phyloP scores from a whole-genome alignment of 768 basidiomycete species.

The Lyophyllum atratum region DNA sequence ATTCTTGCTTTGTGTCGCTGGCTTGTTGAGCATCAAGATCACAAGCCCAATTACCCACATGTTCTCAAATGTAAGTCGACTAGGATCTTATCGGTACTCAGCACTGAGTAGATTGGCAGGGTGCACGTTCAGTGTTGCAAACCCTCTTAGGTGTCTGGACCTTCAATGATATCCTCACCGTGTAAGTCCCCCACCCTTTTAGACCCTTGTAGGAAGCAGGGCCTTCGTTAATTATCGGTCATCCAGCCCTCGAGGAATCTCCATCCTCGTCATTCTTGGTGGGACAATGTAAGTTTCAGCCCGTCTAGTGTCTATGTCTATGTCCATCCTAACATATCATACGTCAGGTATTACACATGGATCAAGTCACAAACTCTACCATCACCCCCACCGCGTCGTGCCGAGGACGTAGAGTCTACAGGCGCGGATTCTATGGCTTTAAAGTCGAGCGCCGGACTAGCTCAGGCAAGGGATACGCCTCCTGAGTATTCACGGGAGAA shows the following conservation, averaged over 20 bases:
- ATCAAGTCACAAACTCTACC: slow-evolving; percentile 36
- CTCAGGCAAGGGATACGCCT: slow-evolving; percentile 23
- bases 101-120: slow-evolving; percentile 41
- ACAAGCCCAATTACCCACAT: slow-evolving; percentile 86
- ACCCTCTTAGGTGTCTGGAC: slow-evolving; percentile 78
- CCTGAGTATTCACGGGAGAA: slow-evolving; percentile 9
- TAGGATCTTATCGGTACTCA: slow-evolving; percentile 4
- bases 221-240: slow-evolving; percentile 1
- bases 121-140: slow-evolving; percentile 82
- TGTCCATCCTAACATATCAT: neutral
- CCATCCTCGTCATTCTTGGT: slow-evolving; percentile 65
- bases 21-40: slow-evolving; percentile 78
- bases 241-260: slow-evolving; percentile 58
- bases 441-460: slow-evolving; percentile 17
- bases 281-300: slow-evolving; percentile 64
- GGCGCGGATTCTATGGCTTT: slow-evolving; percentile 17
- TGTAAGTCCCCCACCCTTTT: slow-evolving; percentile 53
- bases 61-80: slow-evolving; percentile 69
- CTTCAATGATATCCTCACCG: slow-evolving; percentile 72
- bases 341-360: slow-evolving; percentile 53
- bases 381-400: slow-evolving; percentile 26
- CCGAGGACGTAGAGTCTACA: slow-evolving; percentile 43
- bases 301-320: neutral
- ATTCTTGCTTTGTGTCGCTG: slow-evolving; percentile 79
- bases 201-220: slow-evolving; percentile 1